phyloP scores from a whole-genome alignment of 257 asterid species.

The Ballota nigra region DNA sequence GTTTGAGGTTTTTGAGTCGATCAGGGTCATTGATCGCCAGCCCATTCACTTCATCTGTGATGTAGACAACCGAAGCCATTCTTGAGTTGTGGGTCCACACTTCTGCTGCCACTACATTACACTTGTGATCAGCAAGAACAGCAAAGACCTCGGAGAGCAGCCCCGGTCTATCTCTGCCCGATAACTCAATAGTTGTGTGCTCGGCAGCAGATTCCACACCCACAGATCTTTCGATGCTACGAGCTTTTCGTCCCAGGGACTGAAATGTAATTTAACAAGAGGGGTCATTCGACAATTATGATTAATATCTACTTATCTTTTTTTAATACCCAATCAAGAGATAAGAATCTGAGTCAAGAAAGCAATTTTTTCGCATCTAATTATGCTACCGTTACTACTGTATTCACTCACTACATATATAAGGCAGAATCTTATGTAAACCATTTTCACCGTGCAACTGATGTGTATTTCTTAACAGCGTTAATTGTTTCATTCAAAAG shows the following conservation, averaged over 20 bases:
- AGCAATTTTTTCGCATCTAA: background rate
- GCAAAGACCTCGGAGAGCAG: constrained; percentile 82
- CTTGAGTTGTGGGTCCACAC: constrained; percentile 94
- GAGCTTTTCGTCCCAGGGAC: constrained; percentile 56
- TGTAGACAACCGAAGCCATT: constrained; percentile 78
- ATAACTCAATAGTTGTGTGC: constrained; percentile 70
- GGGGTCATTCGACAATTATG: background rate
- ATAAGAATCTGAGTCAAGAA: background rate
- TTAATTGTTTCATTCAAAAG: no score
- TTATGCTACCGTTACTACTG: background rate
- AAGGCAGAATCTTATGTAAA: no score
- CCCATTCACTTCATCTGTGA: constrained; percentile 63
- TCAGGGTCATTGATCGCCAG: constrained; percentile 56
- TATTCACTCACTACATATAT: background rate
- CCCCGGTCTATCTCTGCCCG: constrained; percentile 83
- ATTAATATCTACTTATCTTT: background rate
- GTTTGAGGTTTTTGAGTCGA: constrained; percentile 54
- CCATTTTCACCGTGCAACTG: no score
- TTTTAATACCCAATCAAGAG: background rate
- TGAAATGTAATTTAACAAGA: constrained; percentile 29
- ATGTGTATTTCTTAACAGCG: no score
- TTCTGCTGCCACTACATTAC: constrained; percentile 79
- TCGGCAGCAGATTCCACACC: constrained; percentile 59
- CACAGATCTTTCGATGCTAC: constrained; percentile 59
- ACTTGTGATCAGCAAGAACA: constrained; percentile 70